Evolutionary conservation across 495 filamentous ascomycete genomes (phyloP), one percentile per base, ranked within the genome.

Genomic region (Pseudoneurospora amorphoporcata): DNA sequence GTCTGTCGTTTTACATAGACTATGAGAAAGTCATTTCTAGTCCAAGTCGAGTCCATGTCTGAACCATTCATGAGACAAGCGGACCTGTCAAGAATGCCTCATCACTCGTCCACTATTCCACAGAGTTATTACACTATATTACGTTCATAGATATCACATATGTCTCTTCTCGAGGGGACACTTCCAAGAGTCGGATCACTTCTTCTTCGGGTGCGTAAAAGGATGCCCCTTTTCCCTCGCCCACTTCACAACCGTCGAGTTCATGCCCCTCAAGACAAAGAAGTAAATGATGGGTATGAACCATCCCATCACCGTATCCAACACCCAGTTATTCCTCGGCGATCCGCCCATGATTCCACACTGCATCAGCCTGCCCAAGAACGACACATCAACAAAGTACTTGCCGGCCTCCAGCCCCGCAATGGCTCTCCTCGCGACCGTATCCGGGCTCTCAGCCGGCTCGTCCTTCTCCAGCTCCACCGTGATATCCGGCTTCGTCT

Each of bases 401-500:
- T 95, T 85, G 1, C 95, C 96, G 39, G 82, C 86, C 82, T 99
- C 95, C 72, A 99, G 82, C 4, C 89, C 91, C 39, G 78, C 79
- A 29, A 99, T 87, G n/a, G 91, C 85, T 17, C 84, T 85, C 9
- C 76, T 79, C 4, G 95, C 95, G 8, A 94, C 94, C 72, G 90
- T 88, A 6, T 93, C 90, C 40, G 92, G 90, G 2, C 88, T 91
- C 82, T 95, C 92, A 10, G 87, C 87, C 73, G 89, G 90, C 81
- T 99, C 95, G 38, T 84, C 85, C 75, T 93, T 90, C 82, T 99
- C 95, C 72, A 99, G 79, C 70, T 91, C 87, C 76, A 89, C 86
- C 17, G 95, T 97, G 68, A 98, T 83, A 5, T 83, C 89, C 10
- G 94, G 95, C 82, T 98, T 99, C 9, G 87, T 87, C 79, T 81